Evolutionary conservation across 257 asterid species (phyloP), one percentile per base, ranked within the genome.

Genomic region (Ocimum tenuiflorum): DNA sequence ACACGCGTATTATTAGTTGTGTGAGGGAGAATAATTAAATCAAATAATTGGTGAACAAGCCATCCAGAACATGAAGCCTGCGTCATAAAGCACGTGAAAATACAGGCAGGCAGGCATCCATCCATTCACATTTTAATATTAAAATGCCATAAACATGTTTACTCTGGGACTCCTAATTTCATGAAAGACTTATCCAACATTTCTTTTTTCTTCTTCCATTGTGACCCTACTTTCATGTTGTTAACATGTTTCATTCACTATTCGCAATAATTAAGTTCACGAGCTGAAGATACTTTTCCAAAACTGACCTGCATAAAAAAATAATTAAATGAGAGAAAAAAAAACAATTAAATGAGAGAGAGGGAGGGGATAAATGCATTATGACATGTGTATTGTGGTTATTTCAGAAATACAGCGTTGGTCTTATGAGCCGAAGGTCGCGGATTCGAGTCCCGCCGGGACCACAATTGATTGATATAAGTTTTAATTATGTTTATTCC

Each of bases 381-480:
- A 38, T 38, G 10, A 38, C 13, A 4, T 0, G 18, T n/a, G n/a
- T n/a, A n/a, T n/a, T n/a, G n/a, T n/a, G n/a, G n/a, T n/a, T n/a
- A n/a, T n/a, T n/a, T n/a, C n/a, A n/a, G n/a, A n/a, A n/a, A n/a
- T n/a, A n/a, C n/a, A 92, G 98, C 98, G 91, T 92, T 92, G 97
- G 99, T 89, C 97, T 89, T 92, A 87, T 92, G 99, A 92, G 99
- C 99, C 99, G 97, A 92, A 92, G 99, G 99, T 92, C 96, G 99
- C 96, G 97, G 99, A 96, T 89, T 92, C 99, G 96, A 92, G 96
- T 97, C 99, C 99, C 98, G 92, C 98, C 87, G 95, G 95, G 95
- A 89, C 96, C 76, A 87, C 0, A n/a, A n/a, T n/a, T n/a, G n/a
- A n/a, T n/a, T n/a, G n/a, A n/a, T n/a, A n/a, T n/a, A n/a, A n/a